Base-by-base conservation (phyloP, 73 alveolate species). In the Paramecium pentaurelia region DNA sequence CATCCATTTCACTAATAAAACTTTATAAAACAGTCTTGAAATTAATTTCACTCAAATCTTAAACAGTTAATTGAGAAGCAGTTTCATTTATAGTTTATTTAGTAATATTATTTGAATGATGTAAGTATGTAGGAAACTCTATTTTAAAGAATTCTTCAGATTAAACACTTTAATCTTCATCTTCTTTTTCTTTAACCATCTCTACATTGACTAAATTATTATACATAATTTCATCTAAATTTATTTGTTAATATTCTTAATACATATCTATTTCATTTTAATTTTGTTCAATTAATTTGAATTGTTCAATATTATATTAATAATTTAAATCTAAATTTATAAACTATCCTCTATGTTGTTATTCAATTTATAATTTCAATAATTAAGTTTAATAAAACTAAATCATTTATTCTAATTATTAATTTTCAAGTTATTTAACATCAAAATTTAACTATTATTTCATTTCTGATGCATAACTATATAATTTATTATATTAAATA, bases 1-100 rank as follows among this genome's bases (percentile, higher is more conserved):
- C 58, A 80, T 80, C 91, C 28, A 80, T 49, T 36, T 80, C 91
- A 42, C 58, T 40, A 25, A 80, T 80, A 27, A 80, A 80, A 14
- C 75, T 80, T 25, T 40, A 20, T 36, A 80, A 49, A 20, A 49
- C 91, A 42, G 75, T 44, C 49, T 80, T 80, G 27, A 80, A 80
- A 36, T 80, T 34, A 20, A 34, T 80, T 64, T 80, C 91, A 80
- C 77, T 49, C 18, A 80, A 45, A 18, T 44, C 58, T 11, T 25
- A 14, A 25, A 32, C 58, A 27, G 71, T 49, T 20, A 44, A 47
- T 10, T 42, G 34, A 18, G 30, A 27, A 1, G 10, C 58, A 32
- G 28, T 54, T 18, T 54, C 70, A 54, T 54, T 54, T n/a, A 54
- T 16, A 18, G 28, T 16, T 54, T 54, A 22, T 54, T 54, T 54